Base-by-base conservation (phyloP, 1,284 basidiomycete genomes). In the Fistulina hepatica region DNA sequence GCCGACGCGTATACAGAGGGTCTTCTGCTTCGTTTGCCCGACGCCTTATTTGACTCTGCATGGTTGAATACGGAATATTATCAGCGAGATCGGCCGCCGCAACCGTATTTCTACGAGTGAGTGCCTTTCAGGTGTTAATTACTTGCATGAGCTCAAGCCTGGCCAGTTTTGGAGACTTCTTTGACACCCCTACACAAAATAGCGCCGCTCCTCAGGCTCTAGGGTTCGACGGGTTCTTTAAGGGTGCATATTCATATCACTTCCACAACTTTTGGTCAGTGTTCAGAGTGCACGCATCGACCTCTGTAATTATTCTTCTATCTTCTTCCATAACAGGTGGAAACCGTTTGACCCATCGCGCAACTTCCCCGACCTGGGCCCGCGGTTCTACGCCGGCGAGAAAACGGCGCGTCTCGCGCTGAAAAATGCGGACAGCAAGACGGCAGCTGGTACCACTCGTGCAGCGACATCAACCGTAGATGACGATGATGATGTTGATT, bases 171-270 rank as follows among this genome's bases (percentile, higher is more conserved):
- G 65, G 63, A 12, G 69, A 78, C 42, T 80, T 86, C 55, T 85
- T 85, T 52, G 75, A 81, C 32, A 79, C 81, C 1, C 77, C 79
- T 21, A 61, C 64, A 33, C 65, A 71, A 44, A 67, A 67, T 28
- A 72, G 73, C 35, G 79, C 76, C 16, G 77, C 73, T 4, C 76
- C 82, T 3, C 71, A 77, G 47, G 73, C 76, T 4, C 59, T 81
- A 3, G 83, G 83, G 1, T 79, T 85, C 52, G 71, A 76, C 45
- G 80, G 78, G n/a, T 86, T 86, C 62, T 88, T 84, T 66, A 67
- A 73, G 44, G 83, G 82, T 15, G 76, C 81, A 8, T 85, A 78
- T 52, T 81, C 77, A n/a, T 88, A 85, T 54, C 81, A 85, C 52
- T 85, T 79, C 63, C 81, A 83, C 54, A 83, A 83, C 52, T 81